Evolutionary conservation across 331 rosid species (phyloP), one percentile per base, ranked within the genome.

Genomic region (Ulmus americana): DNA sequence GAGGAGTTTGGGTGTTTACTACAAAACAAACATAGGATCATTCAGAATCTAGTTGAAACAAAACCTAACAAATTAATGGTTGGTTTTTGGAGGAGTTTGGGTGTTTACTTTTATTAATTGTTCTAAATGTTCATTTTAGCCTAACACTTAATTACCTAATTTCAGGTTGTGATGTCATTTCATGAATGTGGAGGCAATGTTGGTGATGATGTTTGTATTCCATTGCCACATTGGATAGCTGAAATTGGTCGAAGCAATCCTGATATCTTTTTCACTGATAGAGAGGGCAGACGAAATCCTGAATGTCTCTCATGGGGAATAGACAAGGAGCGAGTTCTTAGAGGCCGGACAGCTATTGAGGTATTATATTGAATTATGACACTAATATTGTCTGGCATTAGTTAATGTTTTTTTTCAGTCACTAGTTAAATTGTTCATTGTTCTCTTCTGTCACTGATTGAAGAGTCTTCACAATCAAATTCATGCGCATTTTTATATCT

Each of bases 101-200:
- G 13, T 5, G n/a, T 55, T 5, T 55, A 10, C 1, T 10, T 55
- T 22, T 28, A 35, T 63, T 16, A 35, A 59, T 42, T 73, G 35
- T 45, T 63, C 61, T 39, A 46, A 41, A 39, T 38, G 40, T 20
- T 44, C 57, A 6, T 69, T 46, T 10, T 0, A 16, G 14, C 46
- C 61, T 58, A 40, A 41, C 15, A 28, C 28, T 50, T 57, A 50
- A 55, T 28, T 73, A 0, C 50, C 58, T 50, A 52, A 45, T 78
- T 67, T 47, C 82, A 94, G 97, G 97, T 87, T 61, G 82, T 87
- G 70, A 83, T 94, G 79, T 90, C 99, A 54, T 94, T 94, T 73
- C 99, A 94, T 82, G 97, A 94, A 82, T 94, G 99, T 73, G 97
- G 99, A 76, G 95, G 96, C 75, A 87, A 94, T 78, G 83, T 94